Conservation (phyloP, 1,284 basidiomycete species). For the Grifola frondosa region DNA sequence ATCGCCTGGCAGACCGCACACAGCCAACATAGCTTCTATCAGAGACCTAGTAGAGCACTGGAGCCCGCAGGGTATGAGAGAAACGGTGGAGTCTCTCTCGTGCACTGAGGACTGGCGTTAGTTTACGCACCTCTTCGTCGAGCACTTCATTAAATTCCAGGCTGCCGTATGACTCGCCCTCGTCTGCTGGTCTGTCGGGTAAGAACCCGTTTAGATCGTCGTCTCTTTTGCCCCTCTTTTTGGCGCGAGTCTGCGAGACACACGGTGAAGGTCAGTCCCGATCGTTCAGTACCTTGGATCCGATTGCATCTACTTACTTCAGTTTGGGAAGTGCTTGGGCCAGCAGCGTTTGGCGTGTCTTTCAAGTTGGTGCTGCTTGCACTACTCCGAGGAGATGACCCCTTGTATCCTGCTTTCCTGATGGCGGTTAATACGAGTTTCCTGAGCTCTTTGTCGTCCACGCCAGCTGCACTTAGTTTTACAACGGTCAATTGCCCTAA, state of each 20-base stretch:
- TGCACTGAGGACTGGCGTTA: not conserved
- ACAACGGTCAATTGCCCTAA: slow-evolving; percentile 59
- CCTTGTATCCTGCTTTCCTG: slow-evolving; percentile 58
- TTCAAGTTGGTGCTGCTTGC: slow-evolving; percentile 4
- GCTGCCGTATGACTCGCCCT: slow-evolving; percentile 48
- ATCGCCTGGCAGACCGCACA: slow-evolving; percentile 47
- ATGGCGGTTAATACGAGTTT: slow-evolving; percentile 63
- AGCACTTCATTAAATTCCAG: slow-evolving; percentile 72
- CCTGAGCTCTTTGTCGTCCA: slow-evolving; percentile 70
- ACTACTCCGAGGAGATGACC: slow-evolving; percentile 17
- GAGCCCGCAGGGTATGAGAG: slow-evolving; percentile 1
- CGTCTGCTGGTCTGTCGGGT: slow-evolving; percentile 50
- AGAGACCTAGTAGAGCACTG: not conserved
- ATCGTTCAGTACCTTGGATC: too few species aligned
- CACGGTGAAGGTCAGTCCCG: not conserved
- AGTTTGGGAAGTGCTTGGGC: slow-evolving; percentile 11
- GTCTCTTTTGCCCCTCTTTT: slow-evolving; percentile 42
- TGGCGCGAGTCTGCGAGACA: slow-evolving; percentile 5
- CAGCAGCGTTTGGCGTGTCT: slow-evolving; percentile 5
- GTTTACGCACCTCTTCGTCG: slow-evolving; percentile 58
- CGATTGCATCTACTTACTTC: slow-evolving; percentile 15
- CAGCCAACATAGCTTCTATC: slow-evolving; percentile 5
- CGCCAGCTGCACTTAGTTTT: slow-evolving; percentile 55
- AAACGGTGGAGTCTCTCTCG: not conserved
- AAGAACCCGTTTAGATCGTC: slow-evolving; percentile 59